These are phyloP conservation scores for Erodium maritimum DNA, from an alignment of 345 rosid genomes.

Conservation along the genomic window DNA sequence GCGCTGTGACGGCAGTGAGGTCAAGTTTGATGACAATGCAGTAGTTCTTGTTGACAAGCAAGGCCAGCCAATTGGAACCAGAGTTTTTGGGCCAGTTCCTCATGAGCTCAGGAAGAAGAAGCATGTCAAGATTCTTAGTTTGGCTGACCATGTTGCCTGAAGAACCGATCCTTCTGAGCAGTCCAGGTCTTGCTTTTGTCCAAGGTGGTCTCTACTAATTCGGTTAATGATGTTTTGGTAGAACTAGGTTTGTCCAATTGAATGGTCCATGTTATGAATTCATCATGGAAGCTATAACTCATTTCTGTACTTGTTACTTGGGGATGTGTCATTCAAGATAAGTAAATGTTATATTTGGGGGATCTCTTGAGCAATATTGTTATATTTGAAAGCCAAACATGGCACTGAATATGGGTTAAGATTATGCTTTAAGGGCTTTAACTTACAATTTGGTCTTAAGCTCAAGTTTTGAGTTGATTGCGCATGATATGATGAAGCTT, in stretches of 20 bases:
- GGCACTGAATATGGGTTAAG: too few relatives aligned
- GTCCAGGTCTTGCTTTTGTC: not conserved
- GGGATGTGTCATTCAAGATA: too few relatives aligned
- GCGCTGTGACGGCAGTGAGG: slow-evolving; percentile 78
- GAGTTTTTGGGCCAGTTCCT: slow-evolving; percentile 88
- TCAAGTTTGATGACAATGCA: slow-evolving; percentile 86
- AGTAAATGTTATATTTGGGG: too few relatives aligned
- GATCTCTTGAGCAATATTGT: too few relatives aligned
- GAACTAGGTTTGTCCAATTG: not conserved
- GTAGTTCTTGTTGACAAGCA: slow-evolving; percentile 66
- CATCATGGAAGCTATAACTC: not conserved
- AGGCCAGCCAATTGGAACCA: slow-evolving; percentile 67
- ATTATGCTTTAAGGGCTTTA: too few relatives aligned
- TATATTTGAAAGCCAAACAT: too few relatives aligned
- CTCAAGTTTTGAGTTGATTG: too few relatives aligned
- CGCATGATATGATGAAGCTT: too few relatives aligned
- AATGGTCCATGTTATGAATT: not conserved
- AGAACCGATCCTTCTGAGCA: not conserved
- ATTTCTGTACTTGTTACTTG: too few relatives aligned
- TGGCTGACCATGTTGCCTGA: slow-evolving; percentile 43
- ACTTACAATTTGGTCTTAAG: too few relatives aligned
- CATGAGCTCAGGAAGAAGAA: slow-evolving; percentile 84
- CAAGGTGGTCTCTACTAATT: too few relatives aligned
- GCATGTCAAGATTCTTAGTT: slow-evolving; percentile 73
- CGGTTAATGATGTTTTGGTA: too few relatives aligned